Conservation (phyloP, 768 basidiomycete genomes). For the Glaciozyma antarctica region DNA sequence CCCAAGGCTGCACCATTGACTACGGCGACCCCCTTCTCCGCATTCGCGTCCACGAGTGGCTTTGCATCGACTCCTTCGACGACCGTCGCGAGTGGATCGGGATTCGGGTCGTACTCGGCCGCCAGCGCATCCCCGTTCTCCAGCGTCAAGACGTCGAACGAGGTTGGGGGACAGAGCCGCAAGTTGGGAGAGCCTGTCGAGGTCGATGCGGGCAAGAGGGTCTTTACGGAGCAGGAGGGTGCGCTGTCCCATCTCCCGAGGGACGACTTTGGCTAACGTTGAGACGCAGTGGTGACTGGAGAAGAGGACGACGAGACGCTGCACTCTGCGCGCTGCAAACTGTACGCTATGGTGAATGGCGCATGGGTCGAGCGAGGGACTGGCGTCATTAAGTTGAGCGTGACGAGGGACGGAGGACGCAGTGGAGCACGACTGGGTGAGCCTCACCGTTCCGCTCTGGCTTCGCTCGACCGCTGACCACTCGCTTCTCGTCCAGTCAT, state of each 20-base stretch:
- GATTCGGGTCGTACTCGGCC: constrained; percentile 21
- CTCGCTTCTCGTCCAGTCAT: constrained; percentile 19
- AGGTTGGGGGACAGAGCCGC: background rate
- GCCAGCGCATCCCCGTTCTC: constrained; percentile 22
- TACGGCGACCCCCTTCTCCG: constrained; percentile 12
- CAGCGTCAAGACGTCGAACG: constrained; percentile 4
- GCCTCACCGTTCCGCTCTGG: background rate
- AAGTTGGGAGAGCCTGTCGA: constrained; percentile 10
- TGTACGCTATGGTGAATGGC: constrained; percentile 29
- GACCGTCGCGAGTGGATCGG: background rate
- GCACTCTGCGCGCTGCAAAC: constrained; percentile 24
- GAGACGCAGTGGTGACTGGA: constrained; percentile 18
- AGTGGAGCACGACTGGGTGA: constrained; percentile 22
- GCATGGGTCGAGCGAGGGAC: constrained; percentile 30
- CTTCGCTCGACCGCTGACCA: background rate
- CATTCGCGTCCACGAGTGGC: constrained; percentile 24
- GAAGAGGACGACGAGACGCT: constrained; percentile 30
- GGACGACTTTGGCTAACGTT: background rate
- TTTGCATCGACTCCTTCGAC: constrained; percentile 1
- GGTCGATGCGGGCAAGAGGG: constrained; percentile 4
- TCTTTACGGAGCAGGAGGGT: constrained; percentile 26
- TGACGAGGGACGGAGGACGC: constrained; percentile 1
- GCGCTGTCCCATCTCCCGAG: background rate
- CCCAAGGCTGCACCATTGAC: background rate
- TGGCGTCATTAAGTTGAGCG: constrained; percentile 28